These are phyloP conservation scores for Hamamelis virginiana DNA, from an alignment of 164 flowering plant genomes.

Conservation along the genomic window DNA sequence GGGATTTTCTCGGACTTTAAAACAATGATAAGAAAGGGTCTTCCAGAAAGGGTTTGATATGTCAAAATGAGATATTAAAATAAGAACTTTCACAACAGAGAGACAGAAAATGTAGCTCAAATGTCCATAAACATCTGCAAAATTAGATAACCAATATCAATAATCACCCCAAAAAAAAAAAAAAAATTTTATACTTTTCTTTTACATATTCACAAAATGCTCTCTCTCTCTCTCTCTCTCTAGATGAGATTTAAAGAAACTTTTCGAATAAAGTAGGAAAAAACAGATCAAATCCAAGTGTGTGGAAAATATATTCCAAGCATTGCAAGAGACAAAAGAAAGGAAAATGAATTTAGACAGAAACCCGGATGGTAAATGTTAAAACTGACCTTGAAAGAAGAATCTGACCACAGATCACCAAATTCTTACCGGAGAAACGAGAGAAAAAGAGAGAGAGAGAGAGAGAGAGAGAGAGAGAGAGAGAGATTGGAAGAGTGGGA, in stretches of 20 bases:
- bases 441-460: not conserved
- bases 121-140: not conserved
- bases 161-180: not conserved
- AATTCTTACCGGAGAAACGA: not conserved
- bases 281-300: no score
- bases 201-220: not conserved
- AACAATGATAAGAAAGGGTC: no score
- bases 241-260: no score
- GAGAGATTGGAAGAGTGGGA: not conserved
- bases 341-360: not conserved
- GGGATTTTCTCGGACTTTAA: not conserved
- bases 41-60: no score
- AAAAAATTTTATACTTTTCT: not conserved
- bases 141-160: not conserved
- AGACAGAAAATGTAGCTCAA: not conserved
- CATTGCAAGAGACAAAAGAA: not conserved
- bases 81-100: not conserved
- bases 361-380: conserved; percentile 1
- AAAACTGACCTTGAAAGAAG: conserved; percentile 10
- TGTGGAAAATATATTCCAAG: not conserved
- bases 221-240: no score
- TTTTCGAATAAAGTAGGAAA: no score
- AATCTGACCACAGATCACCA: conserved; percentile 1
- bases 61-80: not conserved
- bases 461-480: not conserved